Evolutionary conservation across 2,329 filamentous ascomycete species (phyloP).

Genomic region (Ceratocystis ficicola): DNA sequence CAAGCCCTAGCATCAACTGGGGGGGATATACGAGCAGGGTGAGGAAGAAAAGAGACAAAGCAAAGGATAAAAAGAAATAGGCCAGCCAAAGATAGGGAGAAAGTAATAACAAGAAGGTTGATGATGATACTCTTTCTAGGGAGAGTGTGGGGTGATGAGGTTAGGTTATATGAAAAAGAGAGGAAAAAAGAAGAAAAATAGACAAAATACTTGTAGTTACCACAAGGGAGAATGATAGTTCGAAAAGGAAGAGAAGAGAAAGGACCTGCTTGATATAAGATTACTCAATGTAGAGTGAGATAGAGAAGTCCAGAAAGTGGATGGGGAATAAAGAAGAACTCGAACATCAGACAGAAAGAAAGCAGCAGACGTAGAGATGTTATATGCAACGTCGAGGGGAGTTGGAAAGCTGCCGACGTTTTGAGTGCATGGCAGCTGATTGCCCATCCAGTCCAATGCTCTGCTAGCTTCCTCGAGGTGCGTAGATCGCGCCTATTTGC

Average conservation of each 20-base stretch:
- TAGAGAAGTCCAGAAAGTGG: background rate
- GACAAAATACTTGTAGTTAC: background rate
- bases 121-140: background rate
- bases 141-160: background rate
- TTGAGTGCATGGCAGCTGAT: background rate
- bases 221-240: background rate
- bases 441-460: background rate
- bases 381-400: background rate
- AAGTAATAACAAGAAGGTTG: background rate
- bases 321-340: background rate
- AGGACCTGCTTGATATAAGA: slow-evolving; percentile 5
- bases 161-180: background rate
- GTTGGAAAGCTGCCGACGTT: too few relatives aligned
- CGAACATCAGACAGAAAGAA: background rate
- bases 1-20: too few relatives aligned
- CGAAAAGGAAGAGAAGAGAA: background rate
- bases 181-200: background rate
- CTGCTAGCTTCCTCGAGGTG: background rate
- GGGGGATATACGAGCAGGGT: too few relatives aligned
- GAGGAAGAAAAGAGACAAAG: background rate
- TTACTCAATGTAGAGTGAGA: slow-evolving; percentile 1
- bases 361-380: background rate
- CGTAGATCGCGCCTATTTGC: background rate
- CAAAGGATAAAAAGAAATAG: background rate
- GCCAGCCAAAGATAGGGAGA: slow-evolving; percentile 6